phyloP scores from a whole-genome alignment of 257 asterid genomes.

The Solanum arcanum region DNA sequence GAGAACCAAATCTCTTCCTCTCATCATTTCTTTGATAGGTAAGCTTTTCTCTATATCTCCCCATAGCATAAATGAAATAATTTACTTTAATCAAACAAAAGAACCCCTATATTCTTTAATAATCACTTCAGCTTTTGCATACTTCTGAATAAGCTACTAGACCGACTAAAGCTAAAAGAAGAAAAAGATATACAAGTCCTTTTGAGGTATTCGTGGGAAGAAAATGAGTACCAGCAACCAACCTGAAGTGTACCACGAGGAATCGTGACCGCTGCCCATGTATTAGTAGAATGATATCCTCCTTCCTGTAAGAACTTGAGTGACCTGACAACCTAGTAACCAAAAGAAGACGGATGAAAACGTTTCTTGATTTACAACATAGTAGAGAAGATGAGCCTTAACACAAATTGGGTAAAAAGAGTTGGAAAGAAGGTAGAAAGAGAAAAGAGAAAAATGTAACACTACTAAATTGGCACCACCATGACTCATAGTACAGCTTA shows the following conservation, averaged over 20 bases:
- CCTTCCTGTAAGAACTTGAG: conserved; percentile 67
- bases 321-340: conserved; percentile 85
- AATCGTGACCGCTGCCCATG: conserved; percentile 73
- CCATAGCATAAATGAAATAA: background rate
- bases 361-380: background rate
- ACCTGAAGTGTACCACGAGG: conserved; percentile 99
- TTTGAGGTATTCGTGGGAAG: background rate
- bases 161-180: background rate
- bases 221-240: conserved; percentile 16
- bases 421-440: background rate
- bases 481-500: background rate
- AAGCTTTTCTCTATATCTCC: background rate
- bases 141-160: background rate
- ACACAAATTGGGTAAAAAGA: background rate
- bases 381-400: background rate
- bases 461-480: background rate
- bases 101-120: background rate
- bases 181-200: background rate
- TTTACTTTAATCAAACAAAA: background rate
- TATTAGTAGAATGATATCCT: conserved; percentile 32
- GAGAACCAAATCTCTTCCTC: background rate
- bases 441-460: background rate
- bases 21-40: background rate
- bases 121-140: background rate
- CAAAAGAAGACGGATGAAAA: background rate